Evolutionary conservation across 805 yeast species (phyloP).

Genomic region (Wickerhamomyces queroliae): DNA sequence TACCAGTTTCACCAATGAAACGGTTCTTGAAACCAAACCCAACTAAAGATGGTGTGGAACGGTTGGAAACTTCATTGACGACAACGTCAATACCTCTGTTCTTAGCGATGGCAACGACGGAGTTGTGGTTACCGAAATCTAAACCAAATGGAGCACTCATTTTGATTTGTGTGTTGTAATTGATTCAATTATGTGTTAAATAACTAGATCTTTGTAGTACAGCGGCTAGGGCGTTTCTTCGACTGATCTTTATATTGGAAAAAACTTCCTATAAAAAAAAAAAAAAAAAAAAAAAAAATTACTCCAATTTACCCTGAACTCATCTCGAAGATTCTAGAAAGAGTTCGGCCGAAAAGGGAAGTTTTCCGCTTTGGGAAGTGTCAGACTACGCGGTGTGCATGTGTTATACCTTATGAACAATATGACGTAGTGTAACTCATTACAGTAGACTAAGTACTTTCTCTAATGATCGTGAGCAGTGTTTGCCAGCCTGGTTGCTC

Average conservation of each 20-base stretch:
- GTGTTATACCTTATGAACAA: not conserved
- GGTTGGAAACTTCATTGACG: constrained; percentile 97
- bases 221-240: too few species aligned
- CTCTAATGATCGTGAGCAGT: constrained; percentile 46
- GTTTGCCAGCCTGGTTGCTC: constrained; percentile 82
- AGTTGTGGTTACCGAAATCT: constrained; percentile 93
- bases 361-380: not conserved
- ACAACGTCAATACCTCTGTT: constrained; percentile 98
- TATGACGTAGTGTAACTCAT: not conserved
- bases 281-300: constrained; percentile 3
- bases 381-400: not conserved
- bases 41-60: constrained; percentile 88
- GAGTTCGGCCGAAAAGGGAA: not conserved
- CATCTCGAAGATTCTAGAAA: constrained; percentile 7
- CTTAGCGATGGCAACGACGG: constrained; percentile 94
- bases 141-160: constrained; percentile 97
- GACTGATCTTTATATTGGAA: not conserved
- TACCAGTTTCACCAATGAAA: constrained; percentile 92
- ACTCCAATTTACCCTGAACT: not conserved
- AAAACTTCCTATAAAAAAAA: not conserved
- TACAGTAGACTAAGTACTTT: constrained; percentile 16
- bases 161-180: not conserved
- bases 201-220: too few species aligned
- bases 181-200: not conserved
- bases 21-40: constrained; percentile 90